Evolutionary conservation across 345 rosid species (phyloP), one percentile per base, ranked within the genome.

Genomic region (Chamaenerion angustifolium): DNA sequence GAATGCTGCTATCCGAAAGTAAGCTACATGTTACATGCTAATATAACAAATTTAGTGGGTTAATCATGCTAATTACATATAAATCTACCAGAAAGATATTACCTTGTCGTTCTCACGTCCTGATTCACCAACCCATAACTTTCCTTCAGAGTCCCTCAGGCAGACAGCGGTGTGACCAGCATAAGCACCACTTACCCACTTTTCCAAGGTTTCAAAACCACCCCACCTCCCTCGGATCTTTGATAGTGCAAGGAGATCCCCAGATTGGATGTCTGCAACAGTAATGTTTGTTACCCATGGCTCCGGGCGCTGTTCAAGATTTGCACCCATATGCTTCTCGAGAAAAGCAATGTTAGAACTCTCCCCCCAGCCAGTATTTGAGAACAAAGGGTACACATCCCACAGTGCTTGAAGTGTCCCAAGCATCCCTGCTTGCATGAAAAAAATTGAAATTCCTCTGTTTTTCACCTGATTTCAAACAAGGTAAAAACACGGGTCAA

Each of bases 131-230:
- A 90, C 81, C 96, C 98, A 90, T 14, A 90, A 68, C 68, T 81
- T 90, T 51, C 98, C 98, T 62, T 87, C 79, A 55, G 87, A 74
- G 67, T 90, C 98, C 76, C 67, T 80, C 47, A 90, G 68, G 71
- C 88, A 87, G 61, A 90, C 83, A 67, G 98, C 95, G 58, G 80
- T 49, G 64, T 87, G 98, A 48, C 98, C 98, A 63, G 96, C 98
- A 72, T 83, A 90, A 23, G 98, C 71, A 64, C 98, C 98, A 46
- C 85, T 90, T 27, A 90, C 98, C 98, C 98, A 87, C 79, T 90
- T 90, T 79, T 90, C 98, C 43, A 90, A 59, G 35, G 96, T 90
- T 78, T 90, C 98, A 65, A 90, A 90, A 51, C 96, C 98, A 67
- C 65, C 65, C 65, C 65, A 61, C 23, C 65, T 58, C 19, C 65